Evolutionary conservation across 2,329 filamentous ascomycete species (phyloP), one percentile per base, ranked within the genome.

Genomic region (Truncatella angustata): DNA sequence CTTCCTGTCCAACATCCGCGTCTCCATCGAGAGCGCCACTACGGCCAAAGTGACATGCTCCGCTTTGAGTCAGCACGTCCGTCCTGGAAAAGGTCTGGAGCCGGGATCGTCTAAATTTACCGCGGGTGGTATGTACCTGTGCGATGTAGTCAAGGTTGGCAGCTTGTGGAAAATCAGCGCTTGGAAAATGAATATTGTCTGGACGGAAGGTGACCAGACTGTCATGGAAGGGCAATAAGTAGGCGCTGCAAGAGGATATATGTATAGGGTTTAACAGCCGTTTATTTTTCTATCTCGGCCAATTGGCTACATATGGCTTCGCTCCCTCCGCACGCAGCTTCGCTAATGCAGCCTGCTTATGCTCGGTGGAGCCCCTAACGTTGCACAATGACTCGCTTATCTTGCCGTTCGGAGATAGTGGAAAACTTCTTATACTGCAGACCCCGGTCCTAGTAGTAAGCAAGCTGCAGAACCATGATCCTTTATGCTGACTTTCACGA

Each of bases 281-380:
- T n/a, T n/a, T n/a, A n/a, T n/a, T n/a, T n/a, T n/a, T n/a, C n/a
- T n/a, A n/a, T n/a, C n/a, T n/a, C n/a, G n/a, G n/a, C n/a, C n/a
- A n/a, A n/a, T n/a, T n/a, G n/a, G n/a, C n/a, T n/a, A n/a, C n/a
- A n/a, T n/a, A n/a, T n/a, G n/a, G n/a, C n/a, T n/a, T n/a, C n/a
- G n/a, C n/a, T n/a, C n/a, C n/a, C n/a, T n/a, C n/a, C n/a, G n/a
- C n/a, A n/a, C n/a, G 4, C 28, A 36, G 16, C 12, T 24, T n/a
- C 44, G 44, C 44, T 47, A 47, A 47, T 47, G 44, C 44, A 47
- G 35, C 44, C 44, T 47, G 44, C 44, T 47, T 32, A 47, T 24
- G 21, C 42, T 4, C 10, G 10, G 16, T 9, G 14, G 14, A 16
- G 23, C 16, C 21, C 11, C 20, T 5, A 9, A 34, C 12, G 12